Base-by-base conservation (phyloP, 352 stramenopile species). In the Phytophthora vignae region DNA sequence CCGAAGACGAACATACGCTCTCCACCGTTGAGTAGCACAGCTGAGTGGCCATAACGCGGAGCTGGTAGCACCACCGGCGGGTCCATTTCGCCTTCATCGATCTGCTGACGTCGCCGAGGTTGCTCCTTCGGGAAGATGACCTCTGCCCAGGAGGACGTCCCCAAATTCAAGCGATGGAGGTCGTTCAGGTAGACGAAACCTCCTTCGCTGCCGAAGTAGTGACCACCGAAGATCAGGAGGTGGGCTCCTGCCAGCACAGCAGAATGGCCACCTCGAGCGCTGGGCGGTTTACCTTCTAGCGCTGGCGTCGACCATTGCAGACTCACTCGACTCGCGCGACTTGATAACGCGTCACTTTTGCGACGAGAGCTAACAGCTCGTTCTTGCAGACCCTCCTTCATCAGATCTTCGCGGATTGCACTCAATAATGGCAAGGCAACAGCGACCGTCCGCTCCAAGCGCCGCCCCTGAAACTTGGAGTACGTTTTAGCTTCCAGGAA, bases 121-220 rank as follows among this genome's bases (percentile, higher is more conserved):
- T 68, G 60, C 15, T 71, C 66, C 38, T 81, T 74, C 4, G 65
- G 69, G 52, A 91, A 89, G 21, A 84, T 67, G 60, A 94, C 80
- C 72, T 92, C 83, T 21, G 79, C 71, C 88, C 88, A 95, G 15
- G 82, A 81, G 40, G 91, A 94, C 10, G 81, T 93, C 61, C 87
- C 79, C 12, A 97, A 77, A 78, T 98, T 91, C 31, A 98, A 78
- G 0, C 91, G 82, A 67, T 95, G 88, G n/a, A 93, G 77, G 64
- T 98, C 93, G 62, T 97, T 97, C 22, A 98, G 74, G 78, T 98
- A 98, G 46, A 88, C 83, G 66, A 98, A 98, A 12, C 67, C 71
- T 22, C 89, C 87, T 10, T 92, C 81, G 64, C 87, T 90, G 31
- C 91, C 85, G 73, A 97, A 98, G 78, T 87, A 97, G 62, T 96